phyloP scores from a whole-genome alignment of 306 rosid species.

The Pyrus betulifolia region DNA sequence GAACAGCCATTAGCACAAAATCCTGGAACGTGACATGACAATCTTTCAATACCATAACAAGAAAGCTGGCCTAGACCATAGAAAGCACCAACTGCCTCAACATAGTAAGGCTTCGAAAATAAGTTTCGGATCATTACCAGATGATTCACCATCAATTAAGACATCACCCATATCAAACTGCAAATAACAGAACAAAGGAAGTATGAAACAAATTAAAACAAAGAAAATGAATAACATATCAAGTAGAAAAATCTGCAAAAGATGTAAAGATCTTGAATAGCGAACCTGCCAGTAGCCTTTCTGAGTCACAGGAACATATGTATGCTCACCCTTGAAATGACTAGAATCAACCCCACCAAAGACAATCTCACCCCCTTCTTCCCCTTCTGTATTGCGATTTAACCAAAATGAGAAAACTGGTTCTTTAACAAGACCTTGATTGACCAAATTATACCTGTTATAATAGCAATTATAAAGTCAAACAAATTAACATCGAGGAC shows the following conservation, averaged over 20 bases:
- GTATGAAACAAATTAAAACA: too few species aligned
- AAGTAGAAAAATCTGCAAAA: not conserved
- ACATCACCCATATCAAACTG: slow-evolving; percentile 69
- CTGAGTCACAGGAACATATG: slow-evolving; percentile 68
- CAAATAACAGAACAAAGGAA: slow-evolving; percentile 6
- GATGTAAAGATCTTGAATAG: not conserved
- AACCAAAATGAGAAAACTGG: slow-evolving; percentile 49
- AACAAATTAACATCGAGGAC: not conserved
- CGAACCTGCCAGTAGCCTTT: slow-evolving; percentile 84
- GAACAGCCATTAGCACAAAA: slow-evolving; percentile 62
- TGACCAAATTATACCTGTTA: slow-evolving; percentile 42
- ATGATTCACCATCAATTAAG: slow-evolving; percentile 37
- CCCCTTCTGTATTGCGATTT: slow-evolving; percentile 37
- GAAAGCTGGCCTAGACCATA: not conserved
- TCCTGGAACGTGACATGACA: slow-evolving; percentile 34
- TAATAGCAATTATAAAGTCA: not conserved
- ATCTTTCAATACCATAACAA: not conserved
- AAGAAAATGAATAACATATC: not conserved
- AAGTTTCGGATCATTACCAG: slow-evolving; percentile 26
- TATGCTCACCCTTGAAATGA: slow-evolving; percentile 69
- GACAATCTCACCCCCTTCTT: slow-evolving; percentile 53
- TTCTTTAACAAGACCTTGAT: slow-evolving; percentile 44
- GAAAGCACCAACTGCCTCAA: not conserved
- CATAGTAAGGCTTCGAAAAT: not conserved
- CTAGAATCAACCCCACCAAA: slow-evolving; percentile 53